Percentiles rank a stretch among this genome's conserved stretches.
phyloP scores from a whole-genome alignment of 805 yeast genomes.

The Kockiozyma suomiensis region DNA sequence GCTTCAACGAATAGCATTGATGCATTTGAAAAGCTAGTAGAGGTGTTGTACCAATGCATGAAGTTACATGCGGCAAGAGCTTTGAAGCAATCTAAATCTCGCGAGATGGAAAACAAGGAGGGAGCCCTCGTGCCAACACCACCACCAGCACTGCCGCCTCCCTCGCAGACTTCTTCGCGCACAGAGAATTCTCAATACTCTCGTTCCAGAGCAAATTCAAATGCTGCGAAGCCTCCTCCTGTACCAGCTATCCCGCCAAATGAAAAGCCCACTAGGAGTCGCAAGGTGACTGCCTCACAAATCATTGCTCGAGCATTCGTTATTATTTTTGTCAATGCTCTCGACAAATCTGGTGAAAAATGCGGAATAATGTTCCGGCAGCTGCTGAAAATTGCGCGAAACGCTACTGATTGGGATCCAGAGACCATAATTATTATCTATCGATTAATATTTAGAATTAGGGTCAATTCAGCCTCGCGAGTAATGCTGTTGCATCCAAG shows the following conservation, averaged over 20 bases:
- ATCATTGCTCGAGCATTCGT: constrained; percentile 38
- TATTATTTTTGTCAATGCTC: constrained; percentile 43
- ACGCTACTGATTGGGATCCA: constrained; percentile 30
- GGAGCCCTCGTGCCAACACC: not conserved
- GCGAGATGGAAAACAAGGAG: not conserved
- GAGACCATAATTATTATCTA: constrained; percentile 49
- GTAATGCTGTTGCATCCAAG: constrained; percentile 56
- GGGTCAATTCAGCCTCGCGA: constrained; percentile 51
- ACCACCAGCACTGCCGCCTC: not conserved
- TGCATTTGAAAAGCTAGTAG: constrained; percentile 12
- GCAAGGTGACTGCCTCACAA: constrained; percentile 18
- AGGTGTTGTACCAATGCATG: constrained; percentile 34
- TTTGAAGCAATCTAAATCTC: not conserved
- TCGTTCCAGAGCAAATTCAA: not conserved
- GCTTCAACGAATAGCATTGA: constrained; percentile 23
- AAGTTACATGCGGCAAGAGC: constrained; percentile 15
- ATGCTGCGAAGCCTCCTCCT: not conserved
- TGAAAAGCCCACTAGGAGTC: not conserved
- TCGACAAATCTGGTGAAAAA: constrained; percentile 44
- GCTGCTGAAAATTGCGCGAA: constrained; percentile 35
- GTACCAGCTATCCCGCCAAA: not conserved
- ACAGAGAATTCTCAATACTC: not conserved
- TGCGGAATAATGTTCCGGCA: constrained; percentile 46
- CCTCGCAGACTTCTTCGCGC: not conserved
- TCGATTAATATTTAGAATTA: constrained; percentile 56